Percentiles rank a stretch among this genome's conserved stretches.
Evolutionary conservation across 805 yeast species (phyloP).

Genomic region (Brettanomyces naardenensis): DNA sequence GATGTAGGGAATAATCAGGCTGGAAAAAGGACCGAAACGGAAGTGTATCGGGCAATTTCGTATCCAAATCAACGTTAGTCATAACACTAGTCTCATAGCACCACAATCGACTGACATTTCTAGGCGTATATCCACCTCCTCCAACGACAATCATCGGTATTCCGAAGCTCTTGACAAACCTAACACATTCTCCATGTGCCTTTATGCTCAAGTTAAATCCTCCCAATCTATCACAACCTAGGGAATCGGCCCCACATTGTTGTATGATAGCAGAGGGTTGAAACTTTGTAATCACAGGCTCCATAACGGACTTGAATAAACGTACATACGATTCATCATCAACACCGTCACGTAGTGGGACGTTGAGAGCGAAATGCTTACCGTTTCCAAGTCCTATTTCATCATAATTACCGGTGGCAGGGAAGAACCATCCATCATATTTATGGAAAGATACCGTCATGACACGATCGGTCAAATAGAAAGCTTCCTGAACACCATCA

Average conservation of each 20-base stretch:
- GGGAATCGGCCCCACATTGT: constrained; percentile 96
- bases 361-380: constrained; percentile 78
- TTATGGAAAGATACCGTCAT: constrained; percentile 96
- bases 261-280: constrained; percentile 91
- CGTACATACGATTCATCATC: constrained; percentile 82
- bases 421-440: constrained; percentile 90
- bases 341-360: constrained; percentile 91
- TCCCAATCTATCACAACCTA: constrained; percentile 89
- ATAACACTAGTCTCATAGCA: constrained; percentile 90
- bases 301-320: constrained; percentile 76
- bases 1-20: constrained; percentile 88
- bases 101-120: constrained; percentile 94
- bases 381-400: constrained; percentile 89
- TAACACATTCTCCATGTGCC: constrained; percentile 95
- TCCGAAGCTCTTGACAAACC: constrained; percentile 80
- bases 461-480: constrained; percentile 88
- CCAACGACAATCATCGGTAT: constrained; percentile 88
- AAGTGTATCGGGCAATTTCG: constrained; percentile 63
- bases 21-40: constrained; percentile 81
- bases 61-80: constrained; percentile 67
- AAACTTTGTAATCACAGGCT: constrained; percentile 83
- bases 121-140: constrained; percentile 97
- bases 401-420: constrained; percentile 91
- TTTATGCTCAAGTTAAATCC: constrained; percentile 86
- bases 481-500: constrained; percentile 97